These are phyloP conservation scores for Colletotrichum graminicola DNA, from an alignment of 2,329 filamentous ascomycete species.

Conservation along the genomic window DNA sequence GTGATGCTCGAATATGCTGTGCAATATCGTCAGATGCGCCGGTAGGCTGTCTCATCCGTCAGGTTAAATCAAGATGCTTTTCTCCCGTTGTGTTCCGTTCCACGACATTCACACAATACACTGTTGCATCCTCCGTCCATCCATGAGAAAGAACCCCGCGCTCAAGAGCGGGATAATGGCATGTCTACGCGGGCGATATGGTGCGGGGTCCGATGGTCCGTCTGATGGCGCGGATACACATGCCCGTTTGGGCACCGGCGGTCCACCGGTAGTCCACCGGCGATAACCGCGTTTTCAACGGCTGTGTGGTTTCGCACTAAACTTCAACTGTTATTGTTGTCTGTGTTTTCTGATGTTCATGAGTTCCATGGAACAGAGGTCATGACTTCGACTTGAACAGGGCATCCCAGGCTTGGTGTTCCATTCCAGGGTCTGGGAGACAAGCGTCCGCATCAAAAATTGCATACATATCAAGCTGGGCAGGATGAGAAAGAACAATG, in stretches of 20 bases:
- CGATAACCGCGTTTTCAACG: neutral
- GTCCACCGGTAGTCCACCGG: neutral
- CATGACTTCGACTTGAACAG: too few relatives aligned
- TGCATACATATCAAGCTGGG: too few relatives aligned
- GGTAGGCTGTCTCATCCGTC: too few relatives aligned
- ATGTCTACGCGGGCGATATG: neutral
- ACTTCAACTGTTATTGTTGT: too few relatives aligned
- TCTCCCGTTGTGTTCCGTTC: neutral
- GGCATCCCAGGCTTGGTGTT: too few relatives aligned
- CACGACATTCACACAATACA: neutral
- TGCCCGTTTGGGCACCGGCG: conserved; percentile 10
- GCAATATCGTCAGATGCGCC: neutral
- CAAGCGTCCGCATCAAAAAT: too few relatives aligned
- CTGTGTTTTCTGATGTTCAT: neutral
- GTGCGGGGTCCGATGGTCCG: conserved; percentile 19
- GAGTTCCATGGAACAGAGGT: neutral
- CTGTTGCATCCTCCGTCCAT: neutral
- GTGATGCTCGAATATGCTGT: neutral
- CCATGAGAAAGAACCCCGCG: neutral
- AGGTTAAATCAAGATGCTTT: neutral
- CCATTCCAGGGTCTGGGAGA: too few relatives aligned
- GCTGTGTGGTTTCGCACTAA: neutral
- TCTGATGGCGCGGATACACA: conserved; percentile 10
- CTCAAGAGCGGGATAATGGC: neutral
- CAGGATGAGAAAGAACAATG: too few relatives aligned